Percentiles rank a stretch among this genome's conserved stretches.
Conservation (phyloP, 441 rosid genomes). For the Adansonia rubrostipa region DNA sequence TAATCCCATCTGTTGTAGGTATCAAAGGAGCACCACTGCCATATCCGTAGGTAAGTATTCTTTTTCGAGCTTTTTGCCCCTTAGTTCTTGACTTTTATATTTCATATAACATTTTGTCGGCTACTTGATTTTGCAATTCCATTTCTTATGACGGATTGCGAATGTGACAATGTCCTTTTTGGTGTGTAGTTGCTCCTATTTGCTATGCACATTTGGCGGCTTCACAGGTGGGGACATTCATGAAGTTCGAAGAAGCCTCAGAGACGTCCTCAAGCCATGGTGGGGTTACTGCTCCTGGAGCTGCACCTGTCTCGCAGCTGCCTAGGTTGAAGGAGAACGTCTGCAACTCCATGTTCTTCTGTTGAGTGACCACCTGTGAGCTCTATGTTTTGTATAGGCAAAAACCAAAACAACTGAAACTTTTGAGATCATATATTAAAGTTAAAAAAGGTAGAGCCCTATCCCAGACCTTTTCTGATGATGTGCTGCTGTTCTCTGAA, state of each 20-base stretch:
- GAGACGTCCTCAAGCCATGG: slow-evolving; percentile 57
- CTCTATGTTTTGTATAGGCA: slow-evolving; percentile 12
- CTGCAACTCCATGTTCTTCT: slow-evolving; percentile 69
- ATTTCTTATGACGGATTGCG: neutral
- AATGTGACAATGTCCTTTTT: neutral
- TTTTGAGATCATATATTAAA: neutral
- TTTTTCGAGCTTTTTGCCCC: neutral
- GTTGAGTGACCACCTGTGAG: slow-evolving; percentile 31
- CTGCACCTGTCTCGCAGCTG: slow-evolving; percentile 51
- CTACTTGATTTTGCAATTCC: neutral
- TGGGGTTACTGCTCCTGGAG: slow-evolving; percentile 44
- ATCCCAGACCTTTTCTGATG: neutral
- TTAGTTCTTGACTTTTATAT: neutral
- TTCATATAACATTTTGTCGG: neutral
- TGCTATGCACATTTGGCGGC: slow-evolving; percentile 80
- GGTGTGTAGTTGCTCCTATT: slow-evolving; percentile 63
- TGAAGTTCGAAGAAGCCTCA: slow-evolving; percentile 59
- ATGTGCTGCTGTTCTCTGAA: neutral
- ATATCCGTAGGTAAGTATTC: slow-evolving; percentile 52
- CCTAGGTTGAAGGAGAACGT: slow-evolving; percentile 47
- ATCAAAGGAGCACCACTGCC: slow-evolving; percentile 71
- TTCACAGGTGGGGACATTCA: slow-evolving; percentile 52
- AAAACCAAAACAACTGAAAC: neutral
- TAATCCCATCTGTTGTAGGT: slow-evolving; percentile 40
- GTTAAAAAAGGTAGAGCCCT: neutral